These are phyloP conservation scores for Aegilops bicornis DNA, from an alignment of 176 grass and related monocot species.

Conservation along the genomic window DNA sequence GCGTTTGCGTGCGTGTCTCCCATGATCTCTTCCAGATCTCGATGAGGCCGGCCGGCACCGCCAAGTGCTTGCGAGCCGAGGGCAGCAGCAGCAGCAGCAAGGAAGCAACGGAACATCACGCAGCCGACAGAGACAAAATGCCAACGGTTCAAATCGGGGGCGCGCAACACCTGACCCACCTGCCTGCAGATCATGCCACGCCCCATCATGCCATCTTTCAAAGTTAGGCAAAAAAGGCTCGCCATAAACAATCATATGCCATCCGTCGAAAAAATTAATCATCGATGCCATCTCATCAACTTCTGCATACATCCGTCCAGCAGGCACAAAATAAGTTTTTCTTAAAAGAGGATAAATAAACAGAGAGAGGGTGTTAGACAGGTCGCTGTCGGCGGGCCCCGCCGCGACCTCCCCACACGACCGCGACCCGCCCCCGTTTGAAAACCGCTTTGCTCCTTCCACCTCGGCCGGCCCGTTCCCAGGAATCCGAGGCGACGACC, in stretches of 20 bases:
- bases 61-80: no score
- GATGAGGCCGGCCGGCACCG: no score
- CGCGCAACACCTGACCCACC: conserved; percentile 5
- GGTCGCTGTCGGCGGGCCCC: conserved; percentile 27
- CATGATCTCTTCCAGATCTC: neutral
- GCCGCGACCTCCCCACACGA: neutral
- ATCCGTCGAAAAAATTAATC: neutral
- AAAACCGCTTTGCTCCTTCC: conserved; percentile 21
- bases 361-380: no score
- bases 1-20: neutral
- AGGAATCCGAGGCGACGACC: neutral
- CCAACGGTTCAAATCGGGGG: neutral
- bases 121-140: neutral
- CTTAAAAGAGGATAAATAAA: no score
- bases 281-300: neutral
- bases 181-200: neutral
- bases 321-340: no score
- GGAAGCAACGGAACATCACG: no score
- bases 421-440: conserved; percentile 49
- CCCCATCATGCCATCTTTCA: no score
- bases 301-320: no score
- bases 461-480: neutral
- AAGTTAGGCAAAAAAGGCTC: neutral
- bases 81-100: no score
- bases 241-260: neutral